Evolutionary conservation across 2,329 filamentous ascomycete genomes (phyloP), one percentile per base, ranked within the genome.

Genomic region (Cryphonectria parasitica): DNA sequence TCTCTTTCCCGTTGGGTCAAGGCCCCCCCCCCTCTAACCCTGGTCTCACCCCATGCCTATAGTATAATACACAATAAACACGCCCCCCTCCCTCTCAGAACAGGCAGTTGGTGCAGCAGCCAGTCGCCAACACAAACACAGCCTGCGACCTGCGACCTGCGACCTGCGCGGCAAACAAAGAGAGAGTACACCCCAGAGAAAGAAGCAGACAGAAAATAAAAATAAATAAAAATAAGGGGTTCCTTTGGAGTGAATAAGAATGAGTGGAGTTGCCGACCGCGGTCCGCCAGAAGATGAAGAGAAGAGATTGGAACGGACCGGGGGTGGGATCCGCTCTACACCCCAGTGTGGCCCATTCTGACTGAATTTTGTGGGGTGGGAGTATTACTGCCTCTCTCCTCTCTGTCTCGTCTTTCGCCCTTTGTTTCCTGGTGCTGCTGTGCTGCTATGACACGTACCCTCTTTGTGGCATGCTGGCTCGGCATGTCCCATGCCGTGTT

Each of bases 71-170:
- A 49, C 22, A 49, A n/a, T 8, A n/a, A n/a, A 22, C 45, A 34
- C 34, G 3, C 22, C 45, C 22, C 43, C 43, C 6, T 52, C 19
- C 7, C 31, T 25, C 34, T 68, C 61, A 62, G 68, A 68, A 71
- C 68, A 71, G 58, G 58, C 34, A 61, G 58, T 39, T 61, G 58
- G 7, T 39, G 34, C 34, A 11, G 19, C 34, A 61, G 13, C 58
- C 22, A 39, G 31, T 39, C 31, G 34, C 34, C 3, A 49, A 10
- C 22, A 49, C 7, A 8, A 49, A 49, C 68, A 69, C 62, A 41
- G 68, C 58, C 62, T 66, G 36, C 60, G 39, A 49, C 65, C 69
- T 68, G 69, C 64, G 58, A 70, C 65, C 69, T 64, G 69, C 64
- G 49, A 68, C 69, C 69, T 68, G 64, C 69, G 60, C 61, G 31